Conservation (phyloP, 163 green algal genomes). For the Scenedesmus sp. region DNA sequence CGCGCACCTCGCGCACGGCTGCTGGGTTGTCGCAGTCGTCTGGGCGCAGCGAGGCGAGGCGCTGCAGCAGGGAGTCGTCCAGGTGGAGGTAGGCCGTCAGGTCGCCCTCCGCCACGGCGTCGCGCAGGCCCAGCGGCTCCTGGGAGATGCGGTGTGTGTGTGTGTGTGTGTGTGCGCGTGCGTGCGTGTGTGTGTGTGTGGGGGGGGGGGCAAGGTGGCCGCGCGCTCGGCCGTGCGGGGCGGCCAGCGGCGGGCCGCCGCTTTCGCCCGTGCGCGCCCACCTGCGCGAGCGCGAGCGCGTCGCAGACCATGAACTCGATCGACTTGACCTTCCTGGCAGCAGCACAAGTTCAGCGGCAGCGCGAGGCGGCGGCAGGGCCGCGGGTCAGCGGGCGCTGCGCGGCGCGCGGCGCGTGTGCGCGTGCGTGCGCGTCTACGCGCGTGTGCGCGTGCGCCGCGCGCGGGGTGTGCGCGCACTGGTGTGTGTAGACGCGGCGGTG, state of each 20-base stretch:
- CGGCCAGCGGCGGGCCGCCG: too few species aligned
- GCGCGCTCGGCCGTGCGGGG: too few species aligned
- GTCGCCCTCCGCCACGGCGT: neutral
- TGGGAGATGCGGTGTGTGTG: too few species aligned
- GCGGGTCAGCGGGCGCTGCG: too few species aligned
- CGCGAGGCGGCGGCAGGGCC: neutral
- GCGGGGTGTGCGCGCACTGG: constrained; percentile 6
- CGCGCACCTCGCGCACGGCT: neutral
- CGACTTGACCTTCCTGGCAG: constrained; percentile 22
- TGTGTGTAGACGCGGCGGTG: constrained; percentile 44
- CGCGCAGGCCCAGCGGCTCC: too few species aligned
- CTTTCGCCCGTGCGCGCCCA: too few species aligned
- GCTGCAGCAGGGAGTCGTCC: constrained; percentile 38
- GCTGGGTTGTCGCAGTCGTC: neutral
- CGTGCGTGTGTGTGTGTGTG: too few species aligned
- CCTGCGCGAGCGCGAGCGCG: constrained; percentile 24
- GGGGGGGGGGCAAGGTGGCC: too few species aligned
- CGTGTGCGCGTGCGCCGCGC: too few species aligned
- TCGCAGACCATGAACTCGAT: constrained; percentile 49
- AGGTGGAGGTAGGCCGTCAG: constrained; percentile 32
- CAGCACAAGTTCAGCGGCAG: neutral
- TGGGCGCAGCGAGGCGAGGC: constrained; percentile 16
- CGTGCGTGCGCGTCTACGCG: too few species aligned
- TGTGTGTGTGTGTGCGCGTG: too few species aligned
- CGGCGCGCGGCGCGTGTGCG: too few species aligned